Base-by-base conservation (phyloP, 1,284 basidiomycete genomes). In the Puccinia novopanici region DNA sequence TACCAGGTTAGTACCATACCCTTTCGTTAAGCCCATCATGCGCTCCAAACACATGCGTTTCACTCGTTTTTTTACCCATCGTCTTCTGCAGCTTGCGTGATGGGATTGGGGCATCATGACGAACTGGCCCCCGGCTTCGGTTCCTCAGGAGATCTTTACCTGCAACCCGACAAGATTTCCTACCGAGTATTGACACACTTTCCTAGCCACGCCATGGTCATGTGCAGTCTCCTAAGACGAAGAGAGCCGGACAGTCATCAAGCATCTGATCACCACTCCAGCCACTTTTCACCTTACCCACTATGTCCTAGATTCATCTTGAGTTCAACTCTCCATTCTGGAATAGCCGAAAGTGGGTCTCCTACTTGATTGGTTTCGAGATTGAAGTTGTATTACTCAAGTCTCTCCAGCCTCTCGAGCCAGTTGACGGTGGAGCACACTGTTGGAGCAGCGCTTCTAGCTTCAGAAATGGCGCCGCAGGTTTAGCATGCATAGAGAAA, bases 111-210 rank as follows among this genome's bases (percentile, higher is more conserved):
- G 27, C 76, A 79, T 71, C 65, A 71, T n/a, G 67, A 79, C 42
- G 76, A 79, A 48, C 24, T 79, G 17, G 63, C 76, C 2, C 76
- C 76, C 45, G 76, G 76, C 12, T 79, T 79, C 45, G 67, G 67
- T 45, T 55, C 76, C n/a, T 37, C 67, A 34, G 76, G 76, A 54
- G 76, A 79, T 72, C 76, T 79, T n/a, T 79, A 79, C 45, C 37
- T 79, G 40, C 76, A 79, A 34, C 76, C 76, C 50, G 76, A 79
- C 67, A 79, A 79, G 65, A 79, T 79, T 61, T 79, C 76, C 24
- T 79, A 71, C 34, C 65, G 76, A 24, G n/a, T 57, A 48, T 55
- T 79, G 22, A 79, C 54, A 27, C 61, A 71, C 42, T 54, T 57
- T 40, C 67, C 76, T 3, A 57, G 34, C 4, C 76, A 79, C 55